phyloP scores from a whole-genome alignment of 164 flowering plant species.

The Akebia trifoliata region DNA sequence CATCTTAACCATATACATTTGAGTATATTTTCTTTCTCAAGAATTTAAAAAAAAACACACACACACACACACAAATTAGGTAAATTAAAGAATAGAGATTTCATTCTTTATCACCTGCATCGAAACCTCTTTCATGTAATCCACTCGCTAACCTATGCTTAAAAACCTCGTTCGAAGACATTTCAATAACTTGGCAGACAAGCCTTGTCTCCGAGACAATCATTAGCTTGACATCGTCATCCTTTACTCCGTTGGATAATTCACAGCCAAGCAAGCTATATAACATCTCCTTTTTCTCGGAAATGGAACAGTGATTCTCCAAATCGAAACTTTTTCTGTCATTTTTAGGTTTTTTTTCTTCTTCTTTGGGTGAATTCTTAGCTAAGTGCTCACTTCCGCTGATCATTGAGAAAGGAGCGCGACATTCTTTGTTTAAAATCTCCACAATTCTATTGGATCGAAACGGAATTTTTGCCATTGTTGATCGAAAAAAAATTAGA shows the following conservation, averaged over 20 bases:
- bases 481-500: too few relatives aligned
- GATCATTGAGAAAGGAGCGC: slow-evolving; percentile 39
- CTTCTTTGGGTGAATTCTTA: slow-evolving; percentile 17
- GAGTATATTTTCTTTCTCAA: too few relatives aligned
- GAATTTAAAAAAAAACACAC: too few relatives aligned
- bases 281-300: slow-evolving; percentile 29
- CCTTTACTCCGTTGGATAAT: not conserved
- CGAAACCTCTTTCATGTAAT: slow-evolving; percentile 51
- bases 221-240: slow-evolving; percentile 17
- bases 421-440: slow-evolving; percentile 40
- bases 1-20: too few relatives aligned
- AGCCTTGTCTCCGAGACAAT: slow-evolving; percentile 31
- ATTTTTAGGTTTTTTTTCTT: not conserved
- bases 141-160: slow-evolving; percentile 47
- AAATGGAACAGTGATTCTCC: slow-evolving; percentile 15
- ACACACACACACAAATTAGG: too few relatives aligned
- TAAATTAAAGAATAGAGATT: too few relatives aligned
- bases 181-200: slow-evolving; percentile 20
- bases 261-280: slow-evolving; percentile 21
- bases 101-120: too few relatives aligned
- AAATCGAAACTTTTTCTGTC: slow-evolving; percentile 10
- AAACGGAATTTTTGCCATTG: slow-evolving; percentile 19
- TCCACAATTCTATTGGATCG: slow-evolving; percentile 44
- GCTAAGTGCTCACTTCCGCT: slow-evolving; percentile 65
- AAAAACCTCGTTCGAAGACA: slow-evolving; percentile 22